Conservation (phyloP, 1,284 basidiomycete genomes). For the Afroboletus lepidellus region DNA sequence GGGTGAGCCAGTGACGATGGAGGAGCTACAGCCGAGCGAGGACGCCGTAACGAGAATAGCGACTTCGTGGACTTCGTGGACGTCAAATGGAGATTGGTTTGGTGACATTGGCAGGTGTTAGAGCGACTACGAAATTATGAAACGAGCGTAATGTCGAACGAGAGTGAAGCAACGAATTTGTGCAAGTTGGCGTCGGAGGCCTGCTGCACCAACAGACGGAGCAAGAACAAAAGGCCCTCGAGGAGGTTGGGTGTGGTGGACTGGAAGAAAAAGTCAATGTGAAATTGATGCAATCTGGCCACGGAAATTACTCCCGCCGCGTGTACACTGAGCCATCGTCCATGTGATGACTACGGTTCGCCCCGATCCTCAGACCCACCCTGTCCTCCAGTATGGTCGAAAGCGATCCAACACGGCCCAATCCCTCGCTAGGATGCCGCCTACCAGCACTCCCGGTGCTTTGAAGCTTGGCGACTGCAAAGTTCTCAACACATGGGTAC, state of each 20-base stretch:
- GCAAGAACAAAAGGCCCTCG: no score
- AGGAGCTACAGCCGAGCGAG: conserved; percentile 22
- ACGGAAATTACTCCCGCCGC: background rate
- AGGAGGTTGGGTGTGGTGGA: background rate
- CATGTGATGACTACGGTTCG: conserved; percentile 53
- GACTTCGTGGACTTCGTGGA: conserved; percentile 19
- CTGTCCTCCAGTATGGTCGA: conserved; percentile 50
- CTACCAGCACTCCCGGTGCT: conserved; percentile 17
- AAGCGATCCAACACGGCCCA: conserved; percentile 72
- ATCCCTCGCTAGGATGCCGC: conserved; percentile 50
- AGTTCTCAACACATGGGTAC: conserved; percentile 68
- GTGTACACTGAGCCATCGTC: background rate
- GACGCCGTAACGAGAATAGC: conserved; percentile 10
- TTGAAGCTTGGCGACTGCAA: conserved; percentile 63
- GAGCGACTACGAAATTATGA: background rate
- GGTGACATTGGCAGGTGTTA: conserved; percentile 15
- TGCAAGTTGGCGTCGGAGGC: conserved; percentile 13
- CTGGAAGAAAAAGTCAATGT: background rate
- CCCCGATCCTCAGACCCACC: conserved; percentile 51
- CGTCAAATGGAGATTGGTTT: conserved; percentile 7
- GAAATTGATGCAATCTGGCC: background rate
- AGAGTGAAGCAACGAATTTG: conserved; percentile 11
- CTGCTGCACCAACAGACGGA: background rate
- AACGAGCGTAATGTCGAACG: conserved; percentile 30
- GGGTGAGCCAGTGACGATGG: conserved; percentile 16